These are phyloP conservation scores for Geranium brycei DNA, from an alignment of 345 rosid genomes.

Conservation along the genomic window DNA sequence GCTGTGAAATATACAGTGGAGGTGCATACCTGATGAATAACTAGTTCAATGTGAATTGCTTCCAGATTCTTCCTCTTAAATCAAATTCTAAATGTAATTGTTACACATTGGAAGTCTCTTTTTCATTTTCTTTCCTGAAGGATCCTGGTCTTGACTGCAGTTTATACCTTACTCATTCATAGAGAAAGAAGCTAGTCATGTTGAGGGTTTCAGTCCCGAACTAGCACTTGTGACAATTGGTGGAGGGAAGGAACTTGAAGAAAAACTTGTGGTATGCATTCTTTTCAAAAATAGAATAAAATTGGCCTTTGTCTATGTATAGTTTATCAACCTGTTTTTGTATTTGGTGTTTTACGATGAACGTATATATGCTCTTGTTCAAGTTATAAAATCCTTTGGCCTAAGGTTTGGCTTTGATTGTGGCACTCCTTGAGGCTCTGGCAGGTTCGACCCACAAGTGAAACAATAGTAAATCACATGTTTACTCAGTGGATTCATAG, in stretches of 20 bases:
- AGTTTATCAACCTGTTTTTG: neutral
- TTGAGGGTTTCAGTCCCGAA: slow-evolving; percentile 91
- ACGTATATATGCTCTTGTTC: slow-evolving; percentile 3
- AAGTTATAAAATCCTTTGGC: slow-evolving; percentile 16
- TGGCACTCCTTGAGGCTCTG: slow-evolving; percentile 66
- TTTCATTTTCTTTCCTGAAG: neutral
- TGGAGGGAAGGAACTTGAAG: slow-evolving; percentile 91
- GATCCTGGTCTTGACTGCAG: slow-evolving; percentile 24
- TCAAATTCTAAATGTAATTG: too few relatives aligned
- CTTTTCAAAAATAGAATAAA: neutral
- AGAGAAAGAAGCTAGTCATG: slow-evolving; percentile 96
- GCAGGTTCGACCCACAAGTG: slow-evolving; percentile 97
- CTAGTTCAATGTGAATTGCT: too few relatives aligned
- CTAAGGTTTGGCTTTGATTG: slow-evolving; percentile 66
- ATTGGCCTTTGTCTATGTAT: neutral
- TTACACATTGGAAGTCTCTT: too few relatives aligned
- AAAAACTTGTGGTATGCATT: slow-evolving; percentile 76
- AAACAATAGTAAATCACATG: slow-evolving; percentile 93
- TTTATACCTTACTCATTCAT: slow-evolving; percentile 91
- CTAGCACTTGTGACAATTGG: slow-evolving; percentile 80
- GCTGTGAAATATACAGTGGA: too few relatives aligned
- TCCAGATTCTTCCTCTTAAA: too few relatives aligned
- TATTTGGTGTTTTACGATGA: neutral
- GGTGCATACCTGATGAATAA: too few relatives aligned
- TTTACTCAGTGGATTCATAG: slow-evolving; percentile 97